These are phyloP conservation scores for Arabidopsis lyrata DNA, from an alignment of 441 rosid genomes.

Conservation along the genomic window DNA sequence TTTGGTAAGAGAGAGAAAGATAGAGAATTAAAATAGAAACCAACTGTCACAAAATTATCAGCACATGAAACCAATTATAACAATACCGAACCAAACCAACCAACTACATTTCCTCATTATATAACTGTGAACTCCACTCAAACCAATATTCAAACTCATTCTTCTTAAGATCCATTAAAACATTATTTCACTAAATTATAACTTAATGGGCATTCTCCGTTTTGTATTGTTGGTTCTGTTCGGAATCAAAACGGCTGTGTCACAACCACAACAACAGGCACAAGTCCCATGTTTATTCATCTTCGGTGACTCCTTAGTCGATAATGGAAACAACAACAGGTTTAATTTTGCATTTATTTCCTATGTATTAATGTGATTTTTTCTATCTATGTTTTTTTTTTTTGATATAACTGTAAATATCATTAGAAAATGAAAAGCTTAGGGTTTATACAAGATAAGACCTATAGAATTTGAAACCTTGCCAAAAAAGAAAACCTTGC, in stretches of 20 bases:
- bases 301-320: slow-evolving; percentile 72
- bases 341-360: slow-evolving; percentile 25
- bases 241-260: slow-evolving; percentile 20
- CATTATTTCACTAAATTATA: background rate
- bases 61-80: slow-evolving; percentile 43
- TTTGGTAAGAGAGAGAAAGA: background rate
- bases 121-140: slow-evolving; percentile 24
- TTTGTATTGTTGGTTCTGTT: slow-evolving; percentile 39
- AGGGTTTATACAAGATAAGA: too few species aligned
- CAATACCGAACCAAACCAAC: slow-evolving; percentile 41
- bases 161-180: slow-evolving; percentile 15
- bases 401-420: too few species aligned
- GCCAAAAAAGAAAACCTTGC: too few species aligned
- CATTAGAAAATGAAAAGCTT: too few species aligned
- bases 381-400: too few species aligned
- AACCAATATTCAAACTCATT: slow-evolving; percentile 17
- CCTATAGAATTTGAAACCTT: too few species aligned
- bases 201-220: slow-evolving; percentile 26
- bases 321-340: slow-evolving; percentile 73
- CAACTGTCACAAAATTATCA: slow-evolving; percentile 37
- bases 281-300: slow-evolving; percentile 76
- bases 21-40: slow-evolving; percentile 15
- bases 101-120: slow-evolving; percentile 27
- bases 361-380: background rate
- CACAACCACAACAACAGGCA: slow-evolving; percentile 54